A percentile compares a stretch with the other conserved stretches of the same genome.
Conservation (phyloP, 2,329 filamentous ascomycete species). For the Parastagonospora nodorum region DNA sequence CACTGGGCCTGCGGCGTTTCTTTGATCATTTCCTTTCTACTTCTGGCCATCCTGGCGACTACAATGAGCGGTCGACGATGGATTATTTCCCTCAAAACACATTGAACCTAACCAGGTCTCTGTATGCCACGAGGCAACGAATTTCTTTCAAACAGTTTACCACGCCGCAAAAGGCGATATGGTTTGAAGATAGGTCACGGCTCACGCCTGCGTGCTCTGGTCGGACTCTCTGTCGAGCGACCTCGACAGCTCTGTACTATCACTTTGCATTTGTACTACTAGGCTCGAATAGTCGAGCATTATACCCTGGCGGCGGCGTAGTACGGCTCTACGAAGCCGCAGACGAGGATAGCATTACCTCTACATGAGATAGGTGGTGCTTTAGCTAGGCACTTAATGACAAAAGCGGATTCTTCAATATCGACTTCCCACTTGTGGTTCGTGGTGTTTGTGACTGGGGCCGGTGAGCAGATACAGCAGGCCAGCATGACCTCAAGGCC, state of each 20-base stretch:
- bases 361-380: constrained; percentile 35
- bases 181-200: constrained; percentile 39
- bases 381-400: constrained; percentile 42
- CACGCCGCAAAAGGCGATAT: constrained; percentile 33
- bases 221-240: constrained; percentile 27
- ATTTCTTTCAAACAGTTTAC: constrained; percentile 39
- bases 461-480: constrained; percentile 17
- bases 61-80: constrained; percentile 27
- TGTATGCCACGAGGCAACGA: constrained; percentile 48
- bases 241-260: constrained; percentile 45
- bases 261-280: constrained; percentile 49
- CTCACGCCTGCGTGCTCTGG: constrained; percentile 43
- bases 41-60: constrained; percentile 13
- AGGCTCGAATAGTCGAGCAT: constrained; percentile 37
- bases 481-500: constrained; percentile 9
- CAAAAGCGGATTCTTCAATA: constrained; percentile 38
- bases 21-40: constrained; percentile 20
- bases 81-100: constrained; percentile 41
- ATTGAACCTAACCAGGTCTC: constrained; percentile 42
- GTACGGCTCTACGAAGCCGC: constrained; percentile 25
- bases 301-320: constrained; percentile 36
- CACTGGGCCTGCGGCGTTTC: constrained; percentile 41
- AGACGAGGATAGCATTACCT: constrained; percentile 34
- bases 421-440: neutral
- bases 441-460: constrained; percentile 15